A percentile compares a stretch with the other conserved stretches of the same genome.
Conservation (phyloP, 148 eudicot species). For the Agrostemma githago region DNA sequence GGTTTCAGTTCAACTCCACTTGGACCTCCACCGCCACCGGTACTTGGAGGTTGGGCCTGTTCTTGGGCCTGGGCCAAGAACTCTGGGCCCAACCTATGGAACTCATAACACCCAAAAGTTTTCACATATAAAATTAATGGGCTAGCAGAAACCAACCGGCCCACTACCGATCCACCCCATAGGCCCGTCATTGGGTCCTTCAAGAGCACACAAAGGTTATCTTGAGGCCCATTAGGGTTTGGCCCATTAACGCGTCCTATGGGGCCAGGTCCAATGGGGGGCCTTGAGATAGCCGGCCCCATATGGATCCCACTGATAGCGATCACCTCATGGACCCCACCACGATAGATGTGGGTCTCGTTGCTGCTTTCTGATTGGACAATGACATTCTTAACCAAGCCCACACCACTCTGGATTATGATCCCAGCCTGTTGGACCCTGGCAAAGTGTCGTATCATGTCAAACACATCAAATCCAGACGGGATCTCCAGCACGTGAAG, state of each 20-base stretch:
- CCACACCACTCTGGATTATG: constrained; percentile 18
- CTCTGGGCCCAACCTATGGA: constrained; percentile 12
- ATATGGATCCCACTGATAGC: constrained; percentile 18
- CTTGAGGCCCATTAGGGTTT: background rate
- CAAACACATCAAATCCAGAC: constrained; percentile 25
- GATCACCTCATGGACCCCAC: constrained; percentile 23
- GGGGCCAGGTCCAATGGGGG: background rate
- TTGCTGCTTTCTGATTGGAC: constrained; percentile 7
- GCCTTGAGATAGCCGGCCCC: constrained; percentile 12
- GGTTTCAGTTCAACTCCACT: background rate
- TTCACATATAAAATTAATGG: constrained; percentile 13
- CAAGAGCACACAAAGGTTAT: constrained; percentile 10
- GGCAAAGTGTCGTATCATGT: constrained; percentile 23
- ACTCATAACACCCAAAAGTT: constrained; percentile 19
- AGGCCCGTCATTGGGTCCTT: constrained; percentile 14
- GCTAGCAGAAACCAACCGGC: constrained; percentile 22
- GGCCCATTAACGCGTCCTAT: background rate
- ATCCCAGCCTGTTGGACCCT: constrained; percentile 14
- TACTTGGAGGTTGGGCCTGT: background rate
- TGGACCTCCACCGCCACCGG: constrained; percentile 6
- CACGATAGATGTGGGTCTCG: background rate
- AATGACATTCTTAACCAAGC: constrained; percentile 22
- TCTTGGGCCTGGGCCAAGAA: background rate
- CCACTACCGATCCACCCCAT: constrained; percentile 28
- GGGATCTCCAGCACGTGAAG: constrained; percentile 28